Evolutionary conservation across 1,284 basidiomycete genomes (phyloP).

Genomic region (Microbotryum silenes-acaulis): DNA sequence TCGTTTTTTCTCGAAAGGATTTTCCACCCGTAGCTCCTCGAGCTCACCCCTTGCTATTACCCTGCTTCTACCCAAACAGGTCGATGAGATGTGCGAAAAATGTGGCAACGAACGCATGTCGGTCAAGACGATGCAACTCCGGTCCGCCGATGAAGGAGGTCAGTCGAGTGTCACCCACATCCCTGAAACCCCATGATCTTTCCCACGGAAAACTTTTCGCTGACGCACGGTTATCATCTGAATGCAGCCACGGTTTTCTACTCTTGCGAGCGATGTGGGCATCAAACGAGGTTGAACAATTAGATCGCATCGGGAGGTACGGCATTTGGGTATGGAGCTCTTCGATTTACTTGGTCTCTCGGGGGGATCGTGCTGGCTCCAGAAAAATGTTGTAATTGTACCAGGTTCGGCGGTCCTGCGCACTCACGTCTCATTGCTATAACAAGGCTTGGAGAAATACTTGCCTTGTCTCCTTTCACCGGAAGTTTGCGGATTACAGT

Average conservation of each 20-base stretch:
- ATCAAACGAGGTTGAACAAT: slow-evolving; percentile 28
- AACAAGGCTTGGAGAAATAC: too few relatives aligned
- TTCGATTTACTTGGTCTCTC: too few relatives aligned
- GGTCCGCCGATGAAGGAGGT: slow-evolving; percentile 44
- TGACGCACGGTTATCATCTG: not conserved
- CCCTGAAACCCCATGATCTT: slow-evolving; percentile 1
- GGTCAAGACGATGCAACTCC: slow-evolving; percentile 45
- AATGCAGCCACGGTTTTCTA: slow-evolving; percentile 30
- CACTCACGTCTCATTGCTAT: too few relatives aligned
- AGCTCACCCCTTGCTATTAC: too few relatives aligned
- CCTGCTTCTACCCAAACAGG: slow-evolving; percentile 46
- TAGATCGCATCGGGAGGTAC: not conserved
- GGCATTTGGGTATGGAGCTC: too few relatives aligned
- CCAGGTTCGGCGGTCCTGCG: too few relatives aligned
- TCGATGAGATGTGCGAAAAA: slow-evolving; percentile 83
- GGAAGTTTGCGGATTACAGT: too few relatives aligned
- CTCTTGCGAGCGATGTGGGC: slow-evolving; percentile 24
- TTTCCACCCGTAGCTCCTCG: too few relatives aligned
- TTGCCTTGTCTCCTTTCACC: too few relatives aligned
- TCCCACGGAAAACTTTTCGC: not conserved
- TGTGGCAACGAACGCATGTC: slow-evolving; percentile 55
- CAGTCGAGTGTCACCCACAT: slow-evolving; percentile 1
- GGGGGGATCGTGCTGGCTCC: too few relatives aligned
- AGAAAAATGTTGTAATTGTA: too few relatives aligned
- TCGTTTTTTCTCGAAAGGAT: too few relatives aligned